Evolutionary conservation across 1,139 yeast genomes (phyloP).

Genomic region (Komagataea norvegica): DNA sequence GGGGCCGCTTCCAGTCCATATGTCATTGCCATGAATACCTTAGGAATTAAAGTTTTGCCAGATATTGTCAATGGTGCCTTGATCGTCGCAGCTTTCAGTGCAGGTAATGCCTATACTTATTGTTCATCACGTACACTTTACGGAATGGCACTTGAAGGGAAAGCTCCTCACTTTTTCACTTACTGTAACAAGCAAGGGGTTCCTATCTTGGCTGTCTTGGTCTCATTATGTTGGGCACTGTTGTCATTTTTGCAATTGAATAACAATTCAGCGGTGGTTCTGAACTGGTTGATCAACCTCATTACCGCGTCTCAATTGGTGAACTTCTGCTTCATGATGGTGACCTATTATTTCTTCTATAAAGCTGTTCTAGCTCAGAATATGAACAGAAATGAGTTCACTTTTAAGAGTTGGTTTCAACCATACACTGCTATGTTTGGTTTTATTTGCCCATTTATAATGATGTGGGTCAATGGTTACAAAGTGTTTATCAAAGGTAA

Average conservation of each 20-base stretch:
- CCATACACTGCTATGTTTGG: constrained; percentile 55
- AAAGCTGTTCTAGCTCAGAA: constrained; percentile 58
- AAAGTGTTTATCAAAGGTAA: constrained; percentile 58
- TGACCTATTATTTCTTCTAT: constrained; percentile 62
- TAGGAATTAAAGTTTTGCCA: constrained; percentile 52
- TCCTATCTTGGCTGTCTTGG: constrained; percentile 40
- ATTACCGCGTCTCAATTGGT: constrained; percentile 78
- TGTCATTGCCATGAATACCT: constrained; percentile 55
- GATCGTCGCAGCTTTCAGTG: constrained; percentile 61
- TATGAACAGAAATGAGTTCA: constrained; percentile 48
- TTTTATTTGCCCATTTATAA: constrained; percentile 40
- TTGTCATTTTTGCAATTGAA: constrained; percentile 52
- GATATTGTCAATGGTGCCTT: constrained; percentile 59
- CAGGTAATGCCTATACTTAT: constrained; percentile 69
- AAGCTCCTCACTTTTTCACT: constrained; percentile 55
- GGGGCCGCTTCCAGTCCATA: constrained; percentile 64
- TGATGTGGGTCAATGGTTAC: constrained; percentile 67
- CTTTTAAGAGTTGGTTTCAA: constrained; percentile 54
- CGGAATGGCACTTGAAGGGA: constrained; percentile 56
- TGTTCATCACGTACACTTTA: constrained; percentile 57
- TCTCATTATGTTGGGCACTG: constrained; percentile 42
- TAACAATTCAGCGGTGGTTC: constrained; percentile 55
- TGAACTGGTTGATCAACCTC: constrained; percentile 70
- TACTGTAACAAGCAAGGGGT: constrained; percentile 49
- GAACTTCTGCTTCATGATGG: constrained; percentile 60